Percentiles rank a stretch among this genome's conserved stretches.
Conservation (phyloP, 2,329 filamentous ascomycete species). For the Ceratocystiopsis minuta region DNA sequence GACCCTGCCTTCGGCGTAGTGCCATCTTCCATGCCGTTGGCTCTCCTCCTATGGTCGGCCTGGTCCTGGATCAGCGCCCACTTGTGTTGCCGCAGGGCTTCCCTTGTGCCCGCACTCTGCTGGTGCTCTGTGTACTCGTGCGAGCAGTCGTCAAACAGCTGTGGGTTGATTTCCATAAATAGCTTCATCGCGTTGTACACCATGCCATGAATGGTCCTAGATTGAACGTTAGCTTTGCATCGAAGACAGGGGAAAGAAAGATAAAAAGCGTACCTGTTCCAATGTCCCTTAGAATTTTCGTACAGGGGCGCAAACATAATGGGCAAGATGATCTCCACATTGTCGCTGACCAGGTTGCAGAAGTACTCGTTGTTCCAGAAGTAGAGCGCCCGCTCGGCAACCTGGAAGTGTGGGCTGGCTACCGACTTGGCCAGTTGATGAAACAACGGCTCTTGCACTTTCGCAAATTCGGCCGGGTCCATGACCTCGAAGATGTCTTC, state of each 20-base stretch:
- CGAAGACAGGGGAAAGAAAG: not conserved
- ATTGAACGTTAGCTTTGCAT: not conserved
- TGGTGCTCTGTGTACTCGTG: slow-evolving; percentile 96
- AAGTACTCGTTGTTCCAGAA: slow-evolving; percentile 99
- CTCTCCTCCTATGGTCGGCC: slow-evolving; percentile 31
- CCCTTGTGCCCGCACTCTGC: slow-evolving; percentile 72
- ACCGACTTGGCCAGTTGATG: slow-evolving; percentile 96
- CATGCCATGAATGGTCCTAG: slow-evolving; percentile 95
- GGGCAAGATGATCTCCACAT: slow-evolving; percentile 92
- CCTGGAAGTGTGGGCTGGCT: slow-evolving; percentile 95
- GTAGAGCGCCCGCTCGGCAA: slow-evolving; percentile 89
- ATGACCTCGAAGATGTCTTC: slow-evolving; percentile 99
- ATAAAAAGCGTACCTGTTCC: slow-evolving; percentile 55
- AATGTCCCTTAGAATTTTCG: slow-evolving; percentile 97
- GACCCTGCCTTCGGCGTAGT: no score
- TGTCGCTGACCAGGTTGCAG: slow-evolving; percentile 96
- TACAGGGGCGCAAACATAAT: slow-evolving; percentile 99
- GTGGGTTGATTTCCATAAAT: slow-evolving; percentile 99
- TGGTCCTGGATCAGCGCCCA: slow-evolving; percentile 77
- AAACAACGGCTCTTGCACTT: slow-evolving; percentile 95
- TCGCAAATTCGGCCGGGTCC: slow-evolving; percentile 96
- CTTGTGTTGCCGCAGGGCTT: slow-evolving; percentile 64
- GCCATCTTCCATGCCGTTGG: no score
- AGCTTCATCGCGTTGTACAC: slow-evolving; percentile 99
- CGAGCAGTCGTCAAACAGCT: slow-evolving; percentile 95